Evolutionary conservation across 139 green algal species (phyloP).

Genomic region (Volvox reticuliferus): DNA sequence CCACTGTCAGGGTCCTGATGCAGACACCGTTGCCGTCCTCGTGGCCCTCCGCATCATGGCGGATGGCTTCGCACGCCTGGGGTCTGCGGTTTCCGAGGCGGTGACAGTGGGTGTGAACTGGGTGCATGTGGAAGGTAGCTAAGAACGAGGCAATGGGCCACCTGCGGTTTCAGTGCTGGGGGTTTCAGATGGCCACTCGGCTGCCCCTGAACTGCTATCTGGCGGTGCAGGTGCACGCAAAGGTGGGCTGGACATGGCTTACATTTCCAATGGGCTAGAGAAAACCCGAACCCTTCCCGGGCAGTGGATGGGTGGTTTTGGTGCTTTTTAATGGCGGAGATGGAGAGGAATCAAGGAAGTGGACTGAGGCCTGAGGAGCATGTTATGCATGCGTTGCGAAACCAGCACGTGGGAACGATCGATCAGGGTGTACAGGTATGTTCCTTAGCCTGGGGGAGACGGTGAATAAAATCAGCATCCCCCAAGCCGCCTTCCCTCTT

Average conservation of each 20-base stretch:
- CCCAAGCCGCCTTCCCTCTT: too few species aligned
- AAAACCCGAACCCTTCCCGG: too few species aligned
- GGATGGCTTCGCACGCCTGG: constrained; percentile 87
- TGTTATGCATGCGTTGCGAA: not conserved
- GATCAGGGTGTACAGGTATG: too few species aligned
- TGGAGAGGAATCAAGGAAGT: too few species aligned
- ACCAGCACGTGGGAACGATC: not conserved
- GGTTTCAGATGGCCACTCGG: constrained; percentile 54
- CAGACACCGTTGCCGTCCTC: constrained; percentile 46
- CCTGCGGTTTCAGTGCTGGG: constrained; percentile 71
- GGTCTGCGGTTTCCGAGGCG: not conserved
- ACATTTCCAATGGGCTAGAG: too few species aligned
- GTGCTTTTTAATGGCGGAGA: too few species aligned
- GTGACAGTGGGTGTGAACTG: not conserved
- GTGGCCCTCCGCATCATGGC: constrained; percentile 88
- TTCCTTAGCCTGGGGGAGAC: not conserved
- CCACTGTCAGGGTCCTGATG: too few species aligned
- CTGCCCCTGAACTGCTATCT: constrained; percentile 79
- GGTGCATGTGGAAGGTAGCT: constrained; percentile 43
- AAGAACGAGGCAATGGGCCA: constrained; percentile 61
- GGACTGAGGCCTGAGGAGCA: not conserved
- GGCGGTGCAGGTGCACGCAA: constrained; percentile 59
- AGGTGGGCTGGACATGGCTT: too few species aligned
- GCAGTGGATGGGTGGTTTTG: too few species aligned
- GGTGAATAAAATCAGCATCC: not conserved